Evolutionary conservation across 495 filamentous ascomycete species (phyloP).

Genomic region (Penicillium chermesinum): DNA sequence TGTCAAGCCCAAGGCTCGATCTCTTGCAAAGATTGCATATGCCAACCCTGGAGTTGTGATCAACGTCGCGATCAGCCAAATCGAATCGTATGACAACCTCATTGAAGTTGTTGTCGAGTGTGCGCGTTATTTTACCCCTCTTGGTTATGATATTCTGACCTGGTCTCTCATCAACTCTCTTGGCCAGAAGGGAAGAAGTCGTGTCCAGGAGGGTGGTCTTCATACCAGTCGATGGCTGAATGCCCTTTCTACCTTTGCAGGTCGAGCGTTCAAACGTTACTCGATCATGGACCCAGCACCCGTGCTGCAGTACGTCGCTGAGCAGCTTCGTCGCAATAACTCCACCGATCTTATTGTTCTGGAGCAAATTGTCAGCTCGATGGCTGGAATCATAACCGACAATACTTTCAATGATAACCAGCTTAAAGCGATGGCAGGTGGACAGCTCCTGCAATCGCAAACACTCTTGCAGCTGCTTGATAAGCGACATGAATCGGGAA

Average conservation of each 20-base stretch:
- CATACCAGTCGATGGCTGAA: slow-evolving; percentile 86
- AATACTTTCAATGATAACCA: slow-evolving; percentile 82
- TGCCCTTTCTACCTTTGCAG: slow-evolving; percentile 77
- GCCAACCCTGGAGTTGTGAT: slow-evolving; percentile 89
- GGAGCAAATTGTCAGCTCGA: slow-evolving; percentile 79
- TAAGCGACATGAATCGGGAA: slow-evolving; percentile 63
- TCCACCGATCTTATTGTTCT: slow-evolving; percentile 83
- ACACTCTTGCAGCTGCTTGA: slow-evolving; percentile 74
- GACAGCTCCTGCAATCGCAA: slow-evolving; percentile 69
- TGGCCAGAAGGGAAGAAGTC: slow-evolving; percentile 66
- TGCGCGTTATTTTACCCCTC: slow-evolving; percentile 83
- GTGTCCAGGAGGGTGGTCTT: slow-evolving; percentile 78
- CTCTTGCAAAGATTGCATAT: slow-evolving; percentile 80
- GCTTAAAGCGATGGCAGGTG: slow-evolving; percentile 79
- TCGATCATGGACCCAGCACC: slow-evolving; percentile 79
- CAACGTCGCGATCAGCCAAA: slow-evolving; percentile 75
- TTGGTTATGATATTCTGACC: slow-evolving; percentile 88
- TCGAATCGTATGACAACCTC: slow-evolving; percentile 87
- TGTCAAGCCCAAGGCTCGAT: slow-evolving; percentile 74
- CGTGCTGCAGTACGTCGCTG: slow-evolving; percentile 80
- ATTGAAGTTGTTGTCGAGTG: slow-evolving; percentile 91
- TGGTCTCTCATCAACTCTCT: slow-evolving; percentile 80
- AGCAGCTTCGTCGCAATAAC: slow-evolving; percentile 73
- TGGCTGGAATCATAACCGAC: slow-evolving; percentile 87
- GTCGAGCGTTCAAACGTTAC: slow-evolving; percentile 76